These are phyloP conservation scores for Ganoderma sp. DNA, from an alignment of 1,284 basidiomycete genomes.

Conservation along the genomic window DNA sequence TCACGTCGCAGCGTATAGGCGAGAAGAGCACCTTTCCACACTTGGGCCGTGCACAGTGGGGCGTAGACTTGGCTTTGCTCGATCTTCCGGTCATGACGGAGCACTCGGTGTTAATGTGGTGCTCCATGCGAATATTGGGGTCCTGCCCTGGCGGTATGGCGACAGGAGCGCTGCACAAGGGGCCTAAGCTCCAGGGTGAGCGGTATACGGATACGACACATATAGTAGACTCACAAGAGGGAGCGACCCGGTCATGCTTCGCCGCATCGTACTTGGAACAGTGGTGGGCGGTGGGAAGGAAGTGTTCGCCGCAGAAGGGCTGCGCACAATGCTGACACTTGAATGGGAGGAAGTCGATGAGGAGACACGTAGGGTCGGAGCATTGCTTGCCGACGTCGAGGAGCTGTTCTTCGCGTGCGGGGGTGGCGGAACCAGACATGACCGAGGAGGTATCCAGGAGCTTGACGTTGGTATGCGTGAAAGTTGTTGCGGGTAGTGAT, in stretches of 20 bases:
- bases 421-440: constrained; percentile 40
- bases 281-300: constrained; percentile 64
- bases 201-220: not conserved
- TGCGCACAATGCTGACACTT: constrained; percentile 75
- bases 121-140: constrained; percentile 78
- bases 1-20: constrained; percentile 73
- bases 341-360: constrained; percentile 84
- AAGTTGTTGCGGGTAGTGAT: not conserved
- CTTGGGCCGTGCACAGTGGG: constrained; percentile 62
- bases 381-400: constrained; percentile 75
- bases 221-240: constrained; percentile 59
- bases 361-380: constrained; percentile 62
- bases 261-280: constrained; percentile 73
- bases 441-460: constrained; percentile 20
- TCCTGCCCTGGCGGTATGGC: constrained; percentile 75
- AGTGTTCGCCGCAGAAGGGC: constrained; percentile 78
- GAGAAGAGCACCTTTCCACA: constrained; percentile 77
- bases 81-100: constrained; percentile 66
- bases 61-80: constrained; percentile 54
- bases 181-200: constrained; percentile 50
- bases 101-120: constrained; percentile 69
- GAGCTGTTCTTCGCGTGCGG: constrained; percentile 57
- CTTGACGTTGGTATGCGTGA: not conserved
- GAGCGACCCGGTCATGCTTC: constrained; percentile 73
- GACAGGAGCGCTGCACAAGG: constrained; percentile 73